Percentiles rank a stretch among this genome's conserved stretches.
phyloP scores from a whole-genome alignment of 805 yeast genomes.

The Kodamaea fukazawae region DNA sequence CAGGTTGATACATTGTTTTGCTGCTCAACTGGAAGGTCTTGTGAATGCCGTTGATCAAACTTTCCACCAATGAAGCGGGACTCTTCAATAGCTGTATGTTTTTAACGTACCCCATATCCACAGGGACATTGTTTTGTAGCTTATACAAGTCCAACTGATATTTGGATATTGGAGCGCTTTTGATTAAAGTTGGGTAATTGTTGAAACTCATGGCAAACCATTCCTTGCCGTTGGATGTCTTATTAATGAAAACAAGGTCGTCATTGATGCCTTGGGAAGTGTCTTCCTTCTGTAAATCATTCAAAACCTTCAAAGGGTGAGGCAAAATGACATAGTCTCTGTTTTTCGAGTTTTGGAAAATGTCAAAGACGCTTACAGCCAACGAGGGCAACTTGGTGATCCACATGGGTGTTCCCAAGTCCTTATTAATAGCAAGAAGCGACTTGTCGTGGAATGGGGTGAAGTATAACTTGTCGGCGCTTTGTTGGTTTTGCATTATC shows the following conservation, averaged over 20 bases:
- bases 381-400: conserved; percentile 67
- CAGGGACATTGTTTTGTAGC: conserved; percentile 17
- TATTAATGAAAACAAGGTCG: conserved; percentile 60
- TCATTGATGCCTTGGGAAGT: conserved; percentile 15
- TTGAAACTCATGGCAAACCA: conserved; percentile 86
- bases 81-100: conserved; percentile 17
- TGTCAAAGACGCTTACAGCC: conserved; percentile 77
- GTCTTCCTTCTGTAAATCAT: conserved; percentile 26
- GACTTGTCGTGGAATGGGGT: conserved; percentile 84
- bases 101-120: conserved; percentile 17
- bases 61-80: conserved; percentile 22
- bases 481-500: conserved; percentile 44
- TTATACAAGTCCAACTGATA: conserved; percentile 46
- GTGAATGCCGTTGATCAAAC: conserved; percentile 36
- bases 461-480: conserved; percentile 72
- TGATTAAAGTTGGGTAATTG: conserved; percentile 77
- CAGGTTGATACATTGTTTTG: conserved; percentile 36
- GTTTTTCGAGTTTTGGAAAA: conserved; percentile 37
- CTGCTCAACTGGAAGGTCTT: conserved; percentile 26
- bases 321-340: conserved; percentile 54
- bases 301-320: conserved; percentile 57
- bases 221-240: conserved; percentile 57
- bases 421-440: conserved; percentile 68
- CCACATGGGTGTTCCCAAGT: conserved; percentile 77
- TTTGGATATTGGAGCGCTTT: conserved; percentile 71